Evolutionary conservation across 2,329 filamentous ascomycete genomes (phyloP).

Genomic region (Penicillium rolfsii): DNA sequence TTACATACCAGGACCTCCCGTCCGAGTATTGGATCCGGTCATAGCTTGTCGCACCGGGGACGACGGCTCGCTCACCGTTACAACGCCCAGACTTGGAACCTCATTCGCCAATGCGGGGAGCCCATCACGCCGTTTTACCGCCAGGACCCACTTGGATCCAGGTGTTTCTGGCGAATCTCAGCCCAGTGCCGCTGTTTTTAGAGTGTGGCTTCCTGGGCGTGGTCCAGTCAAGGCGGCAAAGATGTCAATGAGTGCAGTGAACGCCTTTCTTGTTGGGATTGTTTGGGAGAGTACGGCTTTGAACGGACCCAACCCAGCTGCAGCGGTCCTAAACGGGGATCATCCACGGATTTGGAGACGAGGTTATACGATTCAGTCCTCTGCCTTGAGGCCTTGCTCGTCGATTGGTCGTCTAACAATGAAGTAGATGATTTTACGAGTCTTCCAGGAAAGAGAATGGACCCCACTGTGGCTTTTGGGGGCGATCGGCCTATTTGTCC

Average conservation of each 20-base stretch:
- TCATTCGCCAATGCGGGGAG: conserved; percentile 13
- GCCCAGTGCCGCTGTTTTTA: conserved; percentile 7
- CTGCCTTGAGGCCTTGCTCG: background rate
- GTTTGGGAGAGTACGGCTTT: conserved; percentile 15
- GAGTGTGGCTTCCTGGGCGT: background rate
- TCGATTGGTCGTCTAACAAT: background rate
- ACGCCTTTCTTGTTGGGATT: conserved; percentile 18
- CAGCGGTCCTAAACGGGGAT: conserved; percentile 16
- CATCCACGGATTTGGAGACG: conserved; percentile 8
- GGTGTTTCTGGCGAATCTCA: conserved; percentile 19
- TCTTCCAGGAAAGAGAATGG: conserved; percentile 3
- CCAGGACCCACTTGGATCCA: conserved; percentile 22
- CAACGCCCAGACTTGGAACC: conserved; percentile 7
- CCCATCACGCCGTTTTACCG: conserved; percentile 20
- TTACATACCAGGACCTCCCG: background rate
- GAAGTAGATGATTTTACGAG: background rate
- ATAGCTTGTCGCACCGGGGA: conserved; percentile 7
- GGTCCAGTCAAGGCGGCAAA: conserved; percentile 13
- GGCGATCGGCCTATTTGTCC: background rate
- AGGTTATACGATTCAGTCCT: background rate
- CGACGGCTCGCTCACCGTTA: background rate
- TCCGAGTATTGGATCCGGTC: background rate
- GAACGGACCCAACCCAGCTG: conserved; percentile 14
- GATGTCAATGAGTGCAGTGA: conserved; percentile 12
- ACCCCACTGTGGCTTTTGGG: conserved; percentile 5